A percentile compares a stretch with the other conserved stretches of the same genome.
phyloP scores from a whole-genome alignment of 345 rosid genomes.

The Draba incana region DNA sequence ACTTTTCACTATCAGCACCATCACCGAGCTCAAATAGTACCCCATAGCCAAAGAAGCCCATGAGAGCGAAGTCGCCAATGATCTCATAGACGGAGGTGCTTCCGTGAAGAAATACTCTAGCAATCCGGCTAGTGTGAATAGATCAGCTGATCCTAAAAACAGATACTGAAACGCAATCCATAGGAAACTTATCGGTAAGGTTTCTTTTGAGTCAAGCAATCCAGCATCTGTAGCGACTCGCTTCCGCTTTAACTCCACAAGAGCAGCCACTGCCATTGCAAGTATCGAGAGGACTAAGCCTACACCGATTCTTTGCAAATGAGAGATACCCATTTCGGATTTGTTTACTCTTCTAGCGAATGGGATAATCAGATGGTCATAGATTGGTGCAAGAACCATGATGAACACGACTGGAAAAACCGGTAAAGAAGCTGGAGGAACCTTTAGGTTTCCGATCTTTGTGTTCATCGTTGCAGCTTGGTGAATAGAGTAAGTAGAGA shows the following conservation, averaged over 20 bases:
- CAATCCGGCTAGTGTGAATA: conserved; percentile 84
- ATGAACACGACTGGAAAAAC: conserved; percentile 76
- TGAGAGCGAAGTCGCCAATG: conserved; percentile 81
- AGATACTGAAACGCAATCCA: conserved; percentile 84
- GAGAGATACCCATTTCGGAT: conserved; percentile 71
- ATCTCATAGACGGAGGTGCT: conserved; percentile 78
- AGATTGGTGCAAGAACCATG: conserved; percentile 75
- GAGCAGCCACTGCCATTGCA: conserved; percentile 83
- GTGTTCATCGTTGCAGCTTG: conserved; percentile 84
- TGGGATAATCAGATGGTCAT: conserved; percentile 66
- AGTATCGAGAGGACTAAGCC: conserved; percentile 71
- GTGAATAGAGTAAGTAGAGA: conserved; percentile 74
- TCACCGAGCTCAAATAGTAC: conserved; percentile 74
- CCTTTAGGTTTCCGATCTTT: conserved; percentile 50
- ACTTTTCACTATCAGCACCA: conserved; percentile 56
- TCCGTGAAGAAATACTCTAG: conserved; percentile 88
- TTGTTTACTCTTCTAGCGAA: conserved; percentile 60
- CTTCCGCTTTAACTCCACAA: conserved; percentile 64
- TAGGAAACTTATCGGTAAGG: conserved; percentile 76
- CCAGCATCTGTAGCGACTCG: conserved; percentile 50
- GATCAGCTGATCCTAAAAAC: conserved; percentile 90
- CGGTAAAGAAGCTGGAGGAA: conserved; percentile 87
- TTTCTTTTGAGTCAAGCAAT: conserved; percentile 47
- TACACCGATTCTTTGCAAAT: conserved; percentile 75
- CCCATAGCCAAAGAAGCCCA: conserved; percentile 92